A percentile compares a stretch with the other conserved stretches of the same genome.
Conservation (phyloP, 116 monocot genomes). For the Zostera marina region DNA sequence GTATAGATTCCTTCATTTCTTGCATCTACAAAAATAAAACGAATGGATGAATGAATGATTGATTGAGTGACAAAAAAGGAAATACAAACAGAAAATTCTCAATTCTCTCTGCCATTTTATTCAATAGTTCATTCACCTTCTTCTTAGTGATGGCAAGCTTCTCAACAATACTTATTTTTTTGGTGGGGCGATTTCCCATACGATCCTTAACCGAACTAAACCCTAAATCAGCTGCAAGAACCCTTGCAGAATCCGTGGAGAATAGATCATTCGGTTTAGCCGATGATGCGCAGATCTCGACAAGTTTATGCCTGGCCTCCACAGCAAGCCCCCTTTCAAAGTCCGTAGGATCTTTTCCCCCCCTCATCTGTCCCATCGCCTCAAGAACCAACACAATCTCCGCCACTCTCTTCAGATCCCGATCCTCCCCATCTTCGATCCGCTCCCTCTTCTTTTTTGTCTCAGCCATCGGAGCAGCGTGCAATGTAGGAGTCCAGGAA, state of each 20-base stretch:
- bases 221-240: constrained; percentile 70
- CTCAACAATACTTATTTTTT: constrained; percentile 58
- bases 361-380: constrained; percentile 75
- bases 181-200: constrained; percentile 14
- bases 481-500: neutral
- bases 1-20: neutral
- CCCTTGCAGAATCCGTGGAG: constrained; percentile 62
- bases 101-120: no score
- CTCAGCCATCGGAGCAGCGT: neutral
- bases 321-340: constrained; percentile 54
- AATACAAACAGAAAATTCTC: neutral
- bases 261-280: constrained; percentile 60
- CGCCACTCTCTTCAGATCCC: constrained; percentile 51
- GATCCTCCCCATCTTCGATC: constrained; percentile 8
- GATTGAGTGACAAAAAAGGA: neutral
- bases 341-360: constrained; percentile 45
- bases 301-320: constrained; percentile 57
- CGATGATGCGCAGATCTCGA: constrained; percentile 31
- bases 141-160: constrained; percentile 49
- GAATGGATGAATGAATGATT: neutral
- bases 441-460: constrained; percentile 10
- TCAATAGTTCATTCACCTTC: constrained; percentile 30
- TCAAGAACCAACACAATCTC: constrained; percentile 94
- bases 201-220: constrained; percentile 51
- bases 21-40: constrained; percentile 3